A percentile compares a stretch with the other conserved stretches of the same genome.
Conservation (phyloP, 805 yeast species). For the Lachancea nothofagi region DNA sequence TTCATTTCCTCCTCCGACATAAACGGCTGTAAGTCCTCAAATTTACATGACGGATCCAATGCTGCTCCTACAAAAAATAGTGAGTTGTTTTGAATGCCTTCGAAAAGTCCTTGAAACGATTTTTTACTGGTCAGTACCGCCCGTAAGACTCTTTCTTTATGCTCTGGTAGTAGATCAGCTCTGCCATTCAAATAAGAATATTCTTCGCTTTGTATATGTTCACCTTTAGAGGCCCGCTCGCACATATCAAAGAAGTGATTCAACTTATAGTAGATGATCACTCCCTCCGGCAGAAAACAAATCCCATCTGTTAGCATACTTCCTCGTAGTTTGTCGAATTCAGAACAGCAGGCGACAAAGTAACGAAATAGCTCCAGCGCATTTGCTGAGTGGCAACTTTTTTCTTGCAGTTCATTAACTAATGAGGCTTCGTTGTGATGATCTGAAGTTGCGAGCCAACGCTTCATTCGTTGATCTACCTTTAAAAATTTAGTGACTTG, state of each 20-base stretch:
- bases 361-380: slow-evolving; percentile 7
- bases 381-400: slow-evolving; percentile 1
- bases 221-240: slow-evolving; percentile 6
- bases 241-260: slow-evolving; percentile 8
- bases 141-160: slow-evolving; percentile 8
- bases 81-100: slow-evolving; percentile 5
- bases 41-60: slow-evolving; percentile 10
- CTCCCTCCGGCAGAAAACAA: slow-evolving; percentile 6
- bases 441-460: not conserved
- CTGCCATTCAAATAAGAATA: slow-evolving; percentile 10
- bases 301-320: slow-evolving; percentile 6
- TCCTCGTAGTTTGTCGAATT: slow-evolving; percentile 3
- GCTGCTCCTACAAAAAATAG: slow-evolving; percentile 8
- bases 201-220: slow-evolving; percentile 2
- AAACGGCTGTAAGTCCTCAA: not conserved
- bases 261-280: slow-evolving; percentile 6
- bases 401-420: slow-evolving; percentile 2
- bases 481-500: slow-evolving; percentile 8
- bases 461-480: slow-evolving; percentile 2
- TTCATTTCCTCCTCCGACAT: slow-evolving; percentile 2
- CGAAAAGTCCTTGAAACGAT: slow-evolving; percentile 6
- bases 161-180: slow-evolving; percentile 5
- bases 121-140: slow-evolving; percentile 8
- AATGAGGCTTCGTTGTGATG: not conserved
- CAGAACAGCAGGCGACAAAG: slow-evolving; percentile 7